Evolutionary conservation across 139 green algal species (phyloP).

Genomic region (Pseudopediastrum boryanum): DNA sequence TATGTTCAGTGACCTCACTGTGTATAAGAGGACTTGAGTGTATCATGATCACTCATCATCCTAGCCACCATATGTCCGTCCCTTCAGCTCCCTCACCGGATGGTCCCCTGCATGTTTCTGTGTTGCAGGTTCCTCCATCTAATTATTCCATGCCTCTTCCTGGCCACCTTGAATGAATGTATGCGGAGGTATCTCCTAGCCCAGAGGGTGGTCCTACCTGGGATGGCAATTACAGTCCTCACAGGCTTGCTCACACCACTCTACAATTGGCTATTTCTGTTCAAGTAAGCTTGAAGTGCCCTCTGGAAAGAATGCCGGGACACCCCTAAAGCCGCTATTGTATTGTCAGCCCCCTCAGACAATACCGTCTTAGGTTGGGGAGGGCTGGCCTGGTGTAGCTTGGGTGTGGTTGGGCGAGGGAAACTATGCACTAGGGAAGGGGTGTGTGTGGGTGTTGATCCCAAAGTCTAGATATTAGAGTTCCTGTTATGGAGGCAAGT

Average conservation of each 20-base stretch:
- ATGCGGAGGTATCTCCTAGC: conserved; percentile 39
- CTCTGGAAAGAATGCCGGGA: too few species aligned
- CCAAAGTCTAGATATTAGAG: neutral
- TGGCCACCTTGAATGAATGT: conserved; percentile 39
- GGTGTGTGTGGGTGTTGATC: neutral
- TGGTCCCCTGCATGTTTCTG: neutral
- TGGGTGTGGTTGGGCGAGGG: neutral
- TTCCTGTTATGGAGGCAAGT: too few species aligned
- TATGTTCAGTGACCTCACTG: neutral
- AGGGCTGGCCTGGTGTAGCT: neutral
- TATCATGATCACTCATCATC: conserved; percentile 1
- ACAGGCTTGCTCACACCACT: conserved; percentile 34
- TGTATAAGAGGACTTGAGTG: neutral
- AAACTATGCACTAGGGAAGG: neutral
- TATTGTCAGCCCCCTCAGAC: too few species aligned
- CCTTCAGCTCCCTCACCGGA: neutral
- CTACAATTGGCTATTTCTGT: conserved; percentile 57
- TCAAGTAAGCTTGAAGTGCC: conserved; percentile 48
- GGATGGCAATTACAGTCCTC: conserved; percentile 34
- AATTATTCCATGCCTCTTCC: conserved; percentile 43
- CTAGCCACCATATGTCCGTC: neutral
- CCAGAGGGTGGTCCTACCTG: conserved; percentile 63
- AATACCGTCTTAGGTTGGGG: too few species aligned
- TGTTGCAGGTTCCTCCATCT: conserved; percentile 10
- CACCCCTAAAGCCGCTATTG: too few species aligned